phyloP scores from a whole-genome alignment of 352 stramenopile genomes.

The Lagenidium sp. region DNA sequence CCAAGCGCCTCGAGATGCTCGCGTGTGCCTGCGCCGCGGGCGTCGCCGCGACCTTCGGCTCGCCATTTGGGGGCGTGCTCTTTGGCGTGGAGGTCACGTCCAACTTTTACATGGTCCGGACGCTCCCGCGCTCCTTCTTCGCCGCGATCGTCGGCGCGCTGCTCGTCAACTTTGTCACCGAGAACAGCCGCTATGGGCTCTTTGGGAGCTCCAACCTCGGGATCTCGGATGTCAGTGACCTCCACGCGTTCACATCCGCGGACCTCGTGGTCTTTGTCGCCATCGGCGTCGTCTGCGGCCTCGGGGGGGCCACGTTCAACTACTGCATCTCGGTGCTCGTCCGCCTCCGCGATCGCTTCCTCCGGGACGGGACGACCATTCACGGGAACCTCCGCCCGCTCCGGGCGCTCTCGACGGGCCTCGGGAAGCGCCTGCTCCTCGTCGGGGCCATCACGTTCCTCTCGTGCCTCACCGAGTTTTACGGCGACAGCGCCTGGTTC shows the following conservation, averaged over 20 bases:
- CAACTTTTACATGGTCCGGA: constrained; percentile 78
- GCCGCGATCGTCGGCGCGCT: constrained; percentile 67
- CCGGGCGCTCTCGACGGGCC: constrained; percentile 22
- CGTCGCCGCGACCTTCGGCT: constrained; percentile 81
- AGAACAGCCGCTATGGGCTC: constrained; percentile 56
- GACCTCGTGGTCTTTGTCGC: constrained; percentile 52
- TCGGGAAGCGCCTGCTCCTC: constrained; percentile 51
- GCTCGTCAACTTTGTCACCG: constrained; percentile 51
- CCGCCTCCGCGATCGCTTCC: constrained; percentile 40
- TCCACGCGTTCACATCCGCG: constrained; percentile 32
- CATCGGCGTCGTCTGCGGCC: constrained; percentile 59
- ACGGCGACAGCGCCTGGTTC: constrained; percentile 75
- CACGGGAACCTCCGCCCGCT: constrained; percentile 8
- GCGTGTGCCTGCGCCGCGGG: constrained; percentile 69
- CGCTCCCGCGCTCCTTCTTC: constrained; percentile 71
- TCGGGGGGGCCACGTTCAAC: constrained; percentile 66
- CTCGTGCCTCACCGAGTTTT: constrained; percentile 68
- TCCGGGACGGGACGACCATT: constrained; percentile 3
- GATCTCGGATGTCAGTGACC: constrained; percentile 33
- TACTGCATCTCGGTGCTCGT: constrained; percentile 59
- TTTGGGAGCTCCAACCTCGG: constrained; percentile 66
- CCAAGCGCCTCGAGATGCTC: constrained; percentile 76
- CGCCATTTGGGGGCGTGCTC: constrained; percentile 78
- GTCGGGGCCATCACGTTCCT: constrained; percentile 50
- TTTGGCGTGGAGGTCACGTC: constrained; percentile 83